Evolutionary conservation across 2,329 filamentous ascomycete species (phyloP).

Genomic region (Aotearoamyces nothofagi): DNA sequence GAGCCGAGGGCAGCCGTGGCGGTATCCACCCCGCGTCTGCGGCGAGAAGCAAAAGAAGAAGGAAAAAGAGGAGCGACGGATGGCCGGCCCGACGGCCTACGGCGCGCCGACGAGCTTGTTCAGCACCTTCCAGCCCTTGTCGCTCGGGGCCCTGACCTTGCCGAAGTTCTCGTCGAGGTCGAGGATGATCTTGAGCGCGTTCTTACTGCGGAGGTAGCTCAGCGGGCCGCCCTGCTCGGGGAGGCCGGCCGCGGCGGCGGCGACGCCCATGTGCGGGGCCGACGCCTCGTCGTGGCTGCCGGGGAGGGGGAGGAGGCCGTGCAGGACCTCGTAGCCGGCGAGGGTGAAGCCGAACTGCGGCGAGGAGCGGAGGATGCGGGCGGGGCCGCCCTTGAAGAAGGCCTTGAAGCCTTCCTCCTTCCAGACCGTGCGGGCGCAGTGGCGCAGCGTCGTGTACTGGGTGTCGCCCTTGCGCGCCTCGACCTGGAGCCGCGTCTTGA

Average conservation of each 20-base stretch:
- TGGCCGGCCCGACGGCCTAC: too few relatives aligned
- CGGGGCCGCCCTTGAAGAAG: constrained; percentile 97
- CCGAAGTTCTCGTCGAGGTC: constrained; percentile 93
- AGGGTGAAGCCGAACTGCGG: constrained; percentile 98
- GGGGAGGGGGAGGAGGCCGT: constrained; percentile 66
- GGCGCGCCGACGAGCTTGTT: constrained; percentile 16
- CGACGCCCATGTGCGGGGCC: constrained; percentile 33
- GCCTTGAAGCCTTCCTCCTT: constrained; percentile 87
- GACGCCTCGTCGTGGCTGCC: constrained; percentile 39
- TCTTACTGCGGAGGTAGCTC: constrained; percentile 60
- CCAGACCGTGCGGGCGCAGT: constrained; percentile 71
- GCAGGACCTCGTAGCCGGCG: constrained; percentile 84
- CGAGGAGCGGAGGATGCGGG: constrained; percentile 85
- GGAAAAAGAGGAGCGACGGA: too few relatives aligned
- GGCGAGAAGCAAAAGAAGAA: too few relatives aligned
- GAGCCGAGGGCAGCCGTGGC: too few relatives aligned
- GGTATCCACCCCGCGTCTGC: too few relatives aligned
- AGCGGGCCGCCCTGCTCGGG: constrained; percentile 17
- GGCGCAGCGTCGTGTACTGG: constrained; percentile 71
- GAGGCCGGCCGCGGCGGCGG: constrained; percentile 43
- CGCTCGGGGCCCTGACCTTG: constrained; percentile 17
- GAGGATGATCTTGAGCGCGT: constrained; percentile 88
- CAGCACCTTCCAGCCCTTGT: constrained; percentile 14
- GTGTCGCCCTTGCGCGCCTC: constrained; percentile 93
- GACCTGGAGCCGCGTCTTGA: constrained; percentile 96